A percentile compares a stretch with the other conserved stretches of the same genome.
Conservation (phyloP, 176 grass and related monocot species). For the Rhynchospora tenuis region DNA sequence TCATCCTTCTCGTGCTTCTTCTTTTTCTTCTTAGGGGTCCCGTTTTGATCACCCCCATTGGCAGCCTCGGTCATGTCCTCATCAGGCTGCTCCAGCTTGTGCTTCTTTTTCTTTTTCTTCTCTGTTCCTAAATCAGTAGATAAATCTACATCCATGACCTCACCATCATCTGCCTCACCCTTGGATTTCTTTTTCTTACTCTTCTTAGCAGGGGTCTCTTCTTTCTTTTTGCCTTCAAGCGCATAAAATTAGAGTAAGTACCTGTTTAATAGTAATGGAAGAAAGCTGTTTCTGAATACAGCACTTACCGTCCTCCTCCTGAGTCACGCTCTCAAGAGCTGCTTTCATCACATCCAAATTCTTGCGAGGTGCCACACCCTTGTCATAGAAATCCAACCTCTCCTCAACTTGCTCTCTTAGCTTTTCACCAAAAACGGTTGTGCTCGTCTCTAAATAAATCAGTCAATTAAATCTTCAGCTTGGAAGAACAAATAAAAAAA, state of each 20-base stretch:
- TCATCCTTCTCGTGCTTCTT: constrained; percentile 45
- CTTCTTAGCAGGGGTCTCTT: constrained; percentile 29
- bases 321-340: constrained; percentile 50
- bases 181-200: constrained; percentile 72
- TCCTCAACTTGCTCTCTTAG: constrained; percentile 95
- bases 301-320: constrained; percentile 31
- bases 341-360: constrained; percentile 95
- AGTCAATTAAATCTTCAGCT: neutral
- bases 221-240: constrained; percentile 17
- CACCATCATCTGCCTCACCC: constrained; percentile 24
- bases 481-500: neutral
- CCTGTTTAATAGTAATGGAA: neutral
- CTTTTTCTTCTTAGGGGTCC: constrained; percentile 60
- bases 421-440: constrained; percentile 70
- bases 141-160: constrained; percentile 59
- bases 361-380: constrained; percentile 81
- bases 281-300: constrained; percentile 21
- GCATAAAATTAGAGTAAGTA: neutral
- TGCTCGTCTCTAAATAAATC: constrained; percentile 46
- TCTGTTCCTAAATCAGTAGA: constrained; percentile 44
- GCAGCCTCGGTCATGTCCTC: neutral
- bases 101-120: constrained; percentile 86
- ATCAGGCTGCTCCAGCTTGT: constrained; percentile 42
- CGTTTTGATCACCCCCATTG: constrained; percentile 40
- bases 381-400: constrained; percentile 91